Evolutionary conservation across 148 eudicot genomes (phyloP), one percentile per base, ranked within the genome.

Genomic region (Chenopodium suecicum): DNA sequence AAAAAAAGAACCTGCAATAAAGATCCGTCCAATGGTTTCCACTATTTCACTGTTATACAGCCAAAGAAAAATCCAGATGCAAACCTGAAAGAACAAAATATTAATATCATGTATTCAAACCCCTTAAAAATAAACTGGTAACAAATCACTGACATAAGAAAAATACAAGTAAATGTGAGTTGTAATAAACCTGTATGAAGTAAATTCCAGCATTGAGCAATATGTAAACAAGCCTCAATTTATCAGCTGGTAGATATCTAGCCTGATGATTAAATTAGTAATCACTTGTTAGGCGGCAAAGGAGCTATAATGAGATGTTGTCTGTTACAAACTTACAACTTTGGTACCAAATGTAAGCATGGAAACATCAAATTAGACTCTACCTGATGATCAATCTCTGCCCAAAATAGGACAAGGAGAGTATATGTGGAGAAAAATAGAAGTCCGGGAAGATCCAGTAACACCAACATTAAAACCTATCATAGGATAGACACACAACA

Each of bases 331-430:
- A 31, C 31, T 31, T 31, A 31, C 54, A 69, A 9, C 76, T 5
- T 75, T 4, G 14, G 16, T 50, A 50, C 12, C 54, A 50, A 9
- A 63, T 7, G 2, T 0, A 84, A 68, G 78, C 79, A 82, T 46
- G 37, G 20, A 31, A 47, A 23, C 9, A 74, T 23, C 47, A 47
- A 8, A 78, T 25, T 31, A 78, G 48, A 12, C 71, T 37, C 46
- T 54, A 87, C 98, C 98, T 93, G 99, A 87, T 93, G 90, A 91
- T 93, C 93, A 47, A 93, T 92, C 86, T 92, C 94, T 46, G 99
- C 99, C 99, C 99, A 95, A 83, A 93, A 95, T 69, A 95, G 91
- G 81, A 93, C 92, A 79, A 95, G 98, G 48, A 95, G 99, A 34
- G 98, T 91, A 82, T 92, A 95, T 54, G 98, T 93, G 19, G 98